phyloP scores from a whole-genome alignment of 2,329 filamentous ascomycete species.

The Tolypocladium endophyticum region DNA sequence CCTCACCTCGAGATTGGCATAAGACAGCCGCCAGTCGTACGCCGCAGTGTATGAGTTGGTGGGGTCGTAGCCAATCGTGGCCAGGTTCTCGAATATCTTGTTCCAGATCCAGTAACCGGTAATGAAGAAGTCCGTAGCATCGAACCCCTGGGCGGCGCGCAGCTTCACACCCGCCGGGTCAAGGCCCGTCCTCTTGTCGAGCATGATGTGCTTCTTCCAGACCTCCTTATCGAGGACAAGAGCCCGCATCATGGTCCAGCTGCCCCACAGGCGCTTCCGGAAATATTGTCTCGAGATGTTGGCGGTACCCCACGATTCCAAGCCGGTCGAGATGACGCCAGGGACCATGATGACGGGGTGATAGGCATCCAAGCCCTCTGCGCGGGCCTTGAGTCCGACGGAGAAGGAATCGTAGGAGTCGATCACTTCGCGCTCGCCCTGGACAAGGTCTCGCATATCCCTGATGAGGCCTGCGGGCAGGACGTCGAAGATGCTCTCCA shows the following conservation, averaged over 20 bases:
- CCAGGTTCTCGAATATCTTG: slow-evolving; percentile 94
- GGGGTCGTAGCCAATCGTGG: slow-evolving; percentile 91
- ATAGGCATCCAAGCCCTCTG: slow-evolving; percentile 69
- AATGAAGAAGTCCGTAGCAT: slow-evolving; percentile 92
- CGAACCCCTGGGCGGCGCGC: slow-evolving; percentile 88
- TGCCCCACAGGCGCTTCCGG: slow-evolving; percentile 88
- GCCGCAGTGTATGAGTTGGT: slow-evolving; percentile 59
- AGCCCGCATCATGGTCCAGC: slow-evolving; percentile 98
- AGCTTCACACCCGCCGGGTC: slow-evolving; percentile 87
- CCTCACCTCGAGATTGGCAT: slow-evolving; percentile 75
- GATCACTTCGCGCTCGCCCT: slow-evolving; percentile 71
- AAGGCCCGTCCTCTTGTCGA: slow-evolving; percentile 82
- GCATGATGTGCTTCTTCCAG: slow-evolving; percentile 96
- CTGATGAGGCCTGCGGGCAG: slow-evolving; percentile 76
- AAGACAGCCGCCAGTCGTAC: slow-evolving; percentile 89
- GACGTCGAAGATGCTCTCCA: slow-evolving; percentile 80
- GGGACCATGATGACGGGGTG: slow-evolving; percentile 96
- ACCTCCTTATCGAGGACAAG: slow-evolving; percentile 84
- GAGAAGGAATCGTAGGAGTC: slow-evolving; percentile 91
- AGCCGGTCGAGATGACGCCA: slow-evolving; percentile 90
- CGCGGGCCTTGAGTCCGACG: slow-evolving; percentile 71
- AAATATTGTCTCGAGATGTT: slow-evolving; percentile 84
- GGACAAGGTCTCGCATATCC: slow-evolving; percentile 78
- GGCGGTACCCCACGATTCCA: slow-evolving; percentile 93
- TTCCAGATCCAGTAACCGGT: slow-evolving; percentile 98